Evolutionary conservation across 2,329 filamentous ascomycete species (phyloP).

Genomic region (Tolypocladium tropicale): DNA sequence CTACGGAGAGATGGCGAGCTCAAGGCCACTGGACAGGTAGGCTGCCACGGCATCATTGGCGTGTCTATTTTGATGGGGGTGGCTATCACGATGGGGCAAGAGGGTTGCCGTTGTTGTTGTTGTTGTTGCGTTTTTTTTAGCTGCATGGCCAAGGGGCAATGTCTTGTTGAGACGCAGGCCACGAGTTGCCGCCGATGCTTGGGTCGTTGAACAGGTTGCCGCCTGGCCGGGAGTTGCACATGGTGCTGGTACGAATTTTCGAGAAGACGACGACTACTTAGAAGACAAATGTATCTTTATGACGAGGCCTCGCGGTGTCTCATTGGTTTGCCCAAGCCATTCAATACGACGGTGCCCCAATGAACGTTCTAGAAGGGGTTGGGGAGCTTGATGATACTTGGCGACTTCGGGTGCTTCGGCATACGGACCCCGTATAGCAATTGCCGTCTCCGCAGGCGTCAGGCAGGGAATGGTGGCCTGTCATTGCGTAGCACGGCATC

Average conservation of each 20-base stretch:
- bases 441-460: too few relatives aligned
- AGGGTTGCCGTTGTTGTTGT: too few relatives aligned
- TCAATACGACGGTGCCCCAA: neutral
- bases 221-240: neutral
- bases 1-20: slow-evolving; percentile 84
- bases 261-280: neutral
- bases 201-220: neutral
- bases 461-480: neutral
- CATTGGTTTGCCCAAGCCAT: too few relatives aligned
- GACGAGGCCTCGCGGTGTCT: neutral
- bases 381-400: neutral
- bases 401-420: neutral
- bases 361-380: neutral
- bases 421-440: too few relatives aligned
- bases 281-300: neutral
- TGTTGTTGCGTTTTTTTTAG: too few relatives aligned
- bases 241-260: neutral
- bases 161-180: neutral
- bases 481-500: neutral
- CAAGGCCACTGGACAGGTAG: slow-evolving; percentile 20
- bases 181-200: neutral
- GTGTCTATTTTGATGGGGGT: too few relatives aligned
- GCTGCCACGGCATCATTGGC: neutral
- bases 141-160: neutral
- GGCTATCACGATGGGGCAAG: neutral